These are phyloP conservation scores for Tremella yokohamensis DNA, from an alignment of 768 basidiomycete species.

Conservation along the genomic window DNA sequence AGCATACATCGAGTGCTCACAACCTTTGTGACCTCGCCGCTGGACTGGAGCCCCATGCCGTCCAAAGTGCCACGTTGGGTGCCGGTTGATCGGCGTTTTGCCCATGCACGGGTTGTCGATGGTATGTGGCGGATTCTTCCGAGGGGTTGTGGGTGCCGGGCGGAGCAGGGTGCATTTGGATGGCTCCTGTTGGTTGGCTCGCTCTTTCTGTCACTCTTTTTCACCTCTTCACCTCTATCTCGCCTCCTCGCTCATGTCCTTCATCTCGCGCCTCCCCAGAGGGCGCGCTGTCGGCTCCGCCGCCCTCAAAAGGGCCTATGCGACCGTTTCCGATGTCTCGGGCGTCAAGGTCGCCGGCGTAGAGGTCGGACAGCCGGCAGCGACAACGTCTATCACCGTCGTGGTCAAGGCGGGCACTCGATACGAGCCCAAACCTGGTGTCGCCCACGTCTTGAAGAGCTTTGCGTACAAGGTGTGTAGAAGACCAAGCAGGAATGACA, in stretches of 20 bases:
- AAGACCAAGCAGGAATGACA: background rate
- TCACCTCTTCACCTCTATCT: conserved; percentile 1
- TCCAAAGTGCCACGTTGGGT: too few species aligned
- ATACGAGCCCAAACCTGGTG: conserved; percentile 80
- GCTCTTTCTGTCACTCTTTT: conserved; percentile 2
- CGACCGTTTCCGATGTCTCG: conserved; percentile 64
- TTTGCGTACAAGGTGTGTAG: conserved; percentile 92
- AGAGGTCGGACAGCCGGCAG: conserved; percentile 68
- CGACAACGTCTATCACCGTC: conserved; percentile 76
- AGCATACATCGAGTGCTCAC: too few species aligned
- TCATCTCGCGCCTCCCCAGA: conserved; percentile 19
- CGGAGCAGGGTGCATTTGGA: too few species aligned
- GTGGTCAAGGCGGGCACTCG: conserved; percentile 89
- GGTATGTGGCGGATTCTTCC: too few species aligned
- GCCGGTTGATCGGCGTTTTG: too few species aligned
- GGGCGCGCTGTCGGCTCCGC: conserved; percentile 8
- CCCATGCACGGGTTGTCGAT: too few species aligned
- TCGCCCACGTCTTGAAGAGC: conserved; percentile 93
- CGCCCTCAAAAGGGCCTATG: conserved; percentile 57
- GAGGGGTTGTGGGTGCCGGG: too few species aligned
- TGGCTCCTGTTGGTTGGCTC: background rate
- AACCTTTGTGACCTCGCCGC: too few species aligned
- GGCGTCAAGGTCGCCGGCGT: conserved; percentile 82
- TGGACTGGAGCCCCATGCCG: too few species aligned
- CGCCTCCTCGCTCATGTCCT: conserved; percentile 21